These are phyloP conservation scores for Blumeria hordei DNA, from an alignment of 2,329 filamentous ascomycete species.

Conservation along the genomic window DNA sequence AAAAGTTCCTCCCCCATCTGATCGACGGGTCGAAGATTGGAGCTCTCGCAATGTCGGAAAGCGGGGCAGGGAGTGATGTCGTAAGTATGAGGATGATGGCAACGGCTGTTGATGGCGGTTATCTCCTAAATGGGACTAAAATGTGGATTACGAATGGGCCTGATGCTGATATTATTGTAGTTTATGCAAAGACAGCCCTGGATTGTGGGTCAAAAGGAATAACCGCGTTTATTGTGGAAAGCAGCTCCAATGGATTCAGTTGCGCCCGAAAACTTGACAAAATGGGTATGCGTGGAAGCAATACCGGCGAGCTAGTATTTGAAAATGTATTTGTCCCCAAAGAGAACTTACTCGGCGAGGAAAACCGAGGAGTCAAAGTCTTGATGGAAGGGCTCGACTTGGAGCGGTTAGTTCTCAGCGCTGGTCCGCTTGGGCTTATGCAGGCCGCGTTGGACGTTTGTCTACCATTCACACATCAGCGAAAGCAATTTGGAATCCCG, in stretches of 20 bases:
- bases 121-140: conserved; percentile 48
- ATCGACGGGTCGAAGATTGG: conserved; percentile 64
- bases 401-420: conserved; percentile 73
- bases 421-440: conserved; percentile 85
- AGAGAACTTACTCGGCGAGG: conserved; percentile 53
- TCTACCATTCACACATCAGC: conserved; percentile 69
- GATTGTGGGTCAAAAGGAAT: conserved; percentile 68
- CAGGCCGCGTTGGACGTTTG: conserved; percentile 68
- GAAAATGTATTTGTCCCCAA: conserved; percentile 73
- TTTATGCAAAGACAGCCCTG: conserved; percentile 90
- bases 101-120: conserved; percentile 61
- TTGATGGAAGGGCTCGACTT: conserved; percentile 93
- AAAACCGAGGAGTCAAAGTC: conserved; percentile 69
- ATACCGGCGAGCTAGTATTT: conserved; percentile 84
- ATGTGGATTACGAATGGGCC: conserved; percentile 99
- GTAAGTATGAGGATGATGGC: conserved; percentile 86
- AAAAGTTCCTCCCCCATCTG: conserved; percentile 53
- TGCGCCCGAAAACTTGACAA: conserved; percentile 87
- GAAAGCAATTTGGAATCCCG: conserved; percentile 68
- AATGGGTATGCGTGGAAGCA: conserved; percentile 91
- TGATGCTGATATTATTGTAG: conserved; percentile 74
- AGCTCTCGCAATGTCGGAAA: conserved; percentile 85
- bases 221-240: conserved; percentile 77
- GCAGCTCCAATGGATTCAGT: conserved; percentile 46
- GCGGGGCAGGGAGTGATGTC: conserved; percentile 75